Evolutionary conservation across 805 yeast species (phyloP).

Genomic region (Cyberlindnera lachancei): DNA sequence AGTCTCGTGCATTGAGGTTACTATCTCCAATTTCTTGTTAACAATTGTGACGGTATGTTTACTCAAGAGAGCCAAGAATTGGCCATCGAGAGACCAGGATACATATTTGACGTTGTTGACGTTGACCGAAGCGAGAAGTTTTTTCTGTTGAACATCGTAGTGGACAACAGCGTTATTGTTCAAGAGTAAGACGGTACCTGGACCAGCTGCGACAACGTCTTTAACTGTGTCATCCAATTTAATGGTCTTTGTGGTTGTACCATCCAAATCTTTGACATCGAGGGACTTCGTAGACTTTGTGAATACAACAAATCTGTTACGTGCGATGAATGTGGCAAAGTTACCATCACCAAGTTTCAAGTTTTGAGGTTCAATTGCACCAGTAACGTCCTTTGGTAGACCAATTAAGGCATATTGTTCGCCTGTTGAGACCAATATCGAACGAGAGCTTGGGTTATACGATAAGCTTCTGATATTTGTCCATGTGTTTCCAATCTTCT

Average conservation of each 20-base stretch:
- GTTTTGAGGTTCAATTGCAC: conserved; percentile 90
- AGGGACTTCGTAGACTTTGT: conserved; percentile 55
- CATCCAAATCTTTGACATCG: conserved; percentile 76
- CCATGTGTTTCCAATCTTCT: conserved; percentile 82
- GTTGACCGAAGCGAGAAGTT: conserved; percentile 58
- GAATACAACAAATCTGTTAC: conserved; percentile 88
- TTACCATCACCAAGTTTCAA: conserved; percentile 73
- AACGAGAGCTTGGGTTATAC: conserved; percentile 88
- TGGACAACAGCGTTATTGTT: conserved; percentile 67
- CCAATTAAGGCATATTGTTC: conserved; percentile 67
- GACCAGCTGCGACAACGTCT: conserved; percentile 71
- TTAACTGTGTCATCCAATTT: conserved; percentile 59
- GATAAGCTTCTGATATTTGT: conserved; percentile 76
- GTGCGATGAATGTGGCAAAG: conserved; percentile 85
- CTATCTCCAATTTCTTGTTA: conserved; percentile 63
- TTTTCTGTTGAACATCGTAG: conserved; percentile 90
- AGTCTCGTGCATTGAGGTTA: conserved; percentile 89
- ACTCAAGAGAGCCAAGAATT: conserved; percentile 77
- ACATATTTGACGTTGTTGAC: conserved; percentile 82
- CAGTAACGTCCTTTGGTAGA: conserved; percentile 80
- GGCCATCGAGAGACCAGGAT: conserved; percentile 83
- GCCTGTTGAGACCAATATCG: conserved; percentile 76
- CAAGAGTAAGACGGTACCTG: conserved; percentile 75
- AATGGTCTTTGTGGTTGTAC: conserved; percentile 74
- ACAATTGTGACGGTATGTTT: conserved; percentile 92